Base-by-base conservation (phyloP, 2,329 filamentous ascomycete species). In the Cladophialophora immunda region DNA sequence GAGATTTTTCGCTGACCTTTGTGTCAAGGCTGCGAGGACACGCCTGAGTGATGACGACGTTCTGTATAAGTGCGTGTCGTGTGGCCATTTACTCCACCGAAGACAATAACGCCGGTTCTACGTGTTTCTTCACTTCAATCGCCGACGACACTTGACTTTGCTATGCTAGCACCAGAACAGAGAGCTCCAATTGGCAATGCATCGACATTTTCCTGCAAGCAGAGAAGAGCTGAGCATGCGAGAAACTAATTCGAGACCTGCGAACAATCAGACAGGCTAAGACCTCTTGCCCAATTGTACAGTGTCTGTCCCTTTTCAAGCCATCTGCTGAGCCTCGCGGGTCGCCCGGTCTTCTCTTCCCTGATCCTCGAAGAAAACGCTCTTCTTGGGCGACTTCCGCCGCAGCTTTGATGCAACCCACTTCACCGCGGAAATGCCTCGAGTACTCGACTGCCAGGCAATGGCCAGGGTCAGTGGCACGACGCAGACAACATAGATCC, bases 401-500 rank as follows among this genome's bases (percentile, higher is more conserved):
- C n/a, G 38, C n/a, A 41, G n/a, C 15, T 41, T 41, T 41, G 38
- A 41, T n/a, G n/a, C 3, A n/a, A 11, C 2, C 38, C 38, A 41
- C 17, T 8, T n/a, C 8, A 41, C 38, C 11, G 38, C 38, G 17
- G 15, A 41, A 15, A n/a, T n/a, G n/a, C 38, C 17, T n/a, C 38
- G 15, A 19, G 38, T n/a, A 11, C 38, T 41, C 38, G 38, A 27
- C 45, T 50, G 22, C 45, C 45, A 25, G 19, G 19, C 45, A 27
- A 50, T 50, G 19, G 22, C 19, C 22, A 50, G 22, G 5, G 45
- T 50, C 45, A 50, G 22, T 7, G 45, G 45, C 5, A 50, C 11
- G 2, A 27, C 19, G 19, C n/a, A 58, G 11, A 30, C 52, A 27
- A 62, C 27, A 25, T 62, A 62, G 11, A 62, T 38, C 60, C 60